Evolutionary conservation across 345 rosid species (phyloP).

Genomic region (Salix brachista): DNA sequence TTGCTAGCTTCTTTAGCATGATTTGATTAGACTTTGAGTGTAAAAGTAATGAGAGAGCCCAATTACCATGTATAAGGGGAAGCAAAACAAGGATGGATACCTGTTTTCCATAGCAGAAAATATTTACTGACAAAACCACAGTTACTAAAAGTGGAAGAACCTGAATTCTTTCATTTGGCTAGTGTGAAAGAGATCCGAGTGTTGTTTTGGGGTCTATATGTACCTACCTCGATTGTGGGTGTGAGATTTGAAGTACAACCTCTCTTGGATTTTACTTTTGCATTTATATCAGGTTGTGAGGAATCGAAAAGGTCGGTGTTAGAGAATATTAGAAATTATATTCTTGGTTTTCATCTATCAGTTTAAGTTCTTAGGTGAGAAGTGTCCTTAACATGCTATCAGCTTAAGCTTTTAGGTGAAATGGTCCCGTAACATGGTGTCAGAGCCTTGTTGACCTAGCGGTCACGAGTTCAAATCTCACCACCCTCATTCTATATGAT

Average conservation of each 20-base stretch:
- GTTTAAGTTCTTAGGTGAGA: too few species aligned
- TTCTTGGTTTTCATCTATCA: too few species aligned
- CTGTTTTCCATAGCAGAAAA: not conserved
- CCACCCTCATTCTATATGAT: too few species aligned
- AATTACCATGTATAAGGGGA: not conserved
- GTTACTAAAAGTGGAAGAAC: not conserved
- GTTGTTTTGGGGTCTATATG: not conserved
- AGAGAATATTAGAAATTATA: too few species aligned
- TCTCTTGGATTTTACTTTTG: not conserved
- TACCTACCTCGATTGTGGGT: not conserved
- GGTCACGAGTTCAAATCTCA: too few species aligned
- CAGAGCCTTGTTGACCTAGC: fast-evolving
- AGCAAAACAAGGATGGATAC: not conserved
- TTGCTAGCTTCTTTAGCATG: not conserved
- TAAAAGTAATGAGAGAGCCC: not conserved
- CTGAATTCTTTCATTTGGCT: not conserved
- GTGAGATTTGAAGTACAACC: conserved; percentile 16
- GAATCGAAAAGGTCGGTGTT: conserved; percentile 7
- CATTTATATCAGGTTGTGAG: conserved; percentile 16
- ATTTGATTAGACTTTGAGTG: not conserved
- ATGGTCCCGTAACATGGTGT: too few species aligned
- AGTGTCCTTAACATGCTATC: too few species aligned
- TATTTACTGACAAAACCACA: not conserved
- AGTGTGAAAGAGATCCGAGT: not conserved
- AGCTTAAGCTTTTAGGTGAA: too few species aligned